phyloP scores from a whole-genome alignment of 2,329 filamentous ascomycete species.

The Elsinoe necatrix region DNA sequence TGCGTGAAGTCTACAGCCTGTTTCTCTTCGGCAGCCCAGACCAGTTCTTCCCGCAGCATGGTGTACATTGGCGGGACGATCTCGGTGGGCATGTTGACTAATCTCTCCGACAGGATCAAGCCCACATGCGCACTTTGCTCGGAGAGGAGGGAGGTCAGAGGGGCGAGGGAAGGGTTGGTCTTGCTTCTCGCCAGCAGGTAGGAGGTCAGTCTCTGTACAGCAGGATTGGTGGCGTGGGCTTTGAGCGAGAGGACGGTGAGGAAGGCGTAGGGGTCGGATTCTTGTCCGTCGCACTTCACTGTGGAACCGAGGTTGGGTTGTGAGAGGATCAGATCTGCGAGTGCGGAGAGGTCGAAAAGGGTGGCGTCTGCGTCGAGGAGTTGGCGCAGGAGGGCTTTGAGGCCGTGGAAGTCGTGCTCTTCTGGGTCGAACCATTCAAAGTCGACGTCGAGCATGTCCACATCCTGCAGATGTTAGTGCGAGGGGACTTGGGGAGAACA shows the following conservation, averaged over 20 bases:
- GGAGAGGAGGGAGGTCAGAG: slow-evolving; percentile 32
- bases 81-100: slow-evolving; percentile 95
- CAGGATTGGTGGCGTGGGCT: slow-evolving; percentile 64
- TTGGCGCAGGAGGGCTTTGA: slow-evolving; percentile 83
- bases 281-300: slow-evolving; percentile 93
- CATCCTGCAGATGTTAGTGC: slow-evolving; percentile 51
- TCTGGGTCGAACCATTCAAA: slow-evolving; percentile 99
- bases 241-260: slow-evolving; percentile 77
- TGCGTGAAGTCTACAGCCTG: slow-evolving; percentile 91
- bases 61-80: slow-evolving; percentile 88
- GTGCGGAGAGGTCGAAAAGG: slow-evolving; percentile 76
- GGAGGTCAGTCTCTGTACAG: slow-evolving; percentile 59
- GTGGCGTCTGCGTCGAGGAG: slow-evolving; percentile 82
- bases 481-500: not conserved
- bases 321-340: slow-evolving; percentile 77
- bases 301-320: slow-evolving; percentile 87
- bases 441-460: slow-evolving; percentile 87
- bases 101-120: slow-evolving; percentile 78
- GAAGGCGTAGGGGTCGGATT: slow-evolving; percentile 86
- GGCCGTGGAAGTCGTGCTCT: slow-evolving; percentile 86
- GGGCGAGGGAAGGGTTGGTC: slow-evolving; percentile 47
- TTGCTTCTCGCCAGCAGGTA: slow-evolving; percentile 57
- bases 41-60: slow-evolving; percentile 87
- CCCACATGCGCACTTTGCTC: slow-evolving; percentile 53
- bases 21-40: slow-evolving; percentile 77